A percentile compares a stretch with the other conserved stretches of the same genome.
Conservation (phyloP, 129 eudicot species). For the Rutidosis leptorrhynchoides region DNA sequence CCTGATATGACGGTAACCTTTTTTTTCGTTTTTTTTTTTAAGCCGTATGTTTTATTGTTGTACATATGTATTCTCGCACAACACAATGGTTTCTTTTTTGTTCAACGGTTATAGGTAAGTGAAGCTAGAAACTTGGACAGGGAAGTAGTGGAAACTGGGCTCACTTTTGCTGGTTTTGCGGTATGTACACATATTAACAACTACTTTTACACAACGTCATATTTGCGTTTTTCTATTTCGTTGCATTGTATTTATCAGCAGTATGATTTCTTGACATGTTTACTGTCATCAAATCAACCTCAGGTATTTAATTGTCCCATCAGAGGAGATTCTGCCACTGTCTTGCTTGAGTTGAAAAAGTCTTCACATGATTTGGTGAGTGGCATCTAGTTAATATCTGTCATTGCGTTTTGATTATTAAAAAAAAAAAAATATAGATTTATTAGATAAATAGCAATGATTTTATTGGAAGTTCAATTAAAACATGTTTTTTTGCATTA, state of each 20-base stretch:
- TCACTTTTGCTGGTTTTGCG: slow-evolving; percentile 97
- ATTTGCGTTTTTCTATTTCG: background rate
- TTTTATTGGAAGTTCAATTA: background rate
- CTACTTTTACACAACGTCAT: background rate
- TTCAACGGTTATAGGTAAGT: slow-evolving; percentile 60
- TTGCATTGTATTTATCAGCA: background rate
- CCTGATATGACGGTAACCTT: slow-evolving; percentile 92
- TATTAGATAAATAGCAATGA: background rate
- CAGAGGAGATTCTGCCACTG: slow-evolving; percentile 83
- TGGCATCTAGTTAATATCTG: slow-evolving; percentile 7
- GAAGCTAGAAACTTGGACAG: slow-evolving; percentile 95
- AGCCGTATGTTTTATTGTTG: background rate
- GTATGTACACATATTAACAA: slow-evolving; percentile 30
- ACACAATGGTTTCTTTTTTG: slow-evolving; percentile 20
- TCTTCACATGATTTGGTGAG: slow-evolving; percentile 96
- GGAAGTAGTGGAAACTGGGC: slow-evolving; percentile 75
- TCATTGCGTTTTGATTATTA: background rate
- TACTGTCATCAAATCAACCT: slow-evolving; percentile 18
- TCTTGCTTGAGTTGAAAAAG: slow-evolving; percentile 70
- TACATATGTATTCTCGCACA: background rate
- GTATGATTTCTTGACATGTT: slow-evolving; percentile 21
- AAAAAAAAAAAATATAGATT: background rate
- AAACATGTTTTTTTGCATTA: background rate
- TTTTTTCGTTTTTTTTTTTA: background rate
- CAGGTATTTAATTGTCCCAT: slow-evolving; percentile 94